These are phyloP conservation scores for Friedmanniomyces endolithicus DNA, from an alignment of 495 filamentous ascomycete genomes.

Conservation along the genomic window DNA sequence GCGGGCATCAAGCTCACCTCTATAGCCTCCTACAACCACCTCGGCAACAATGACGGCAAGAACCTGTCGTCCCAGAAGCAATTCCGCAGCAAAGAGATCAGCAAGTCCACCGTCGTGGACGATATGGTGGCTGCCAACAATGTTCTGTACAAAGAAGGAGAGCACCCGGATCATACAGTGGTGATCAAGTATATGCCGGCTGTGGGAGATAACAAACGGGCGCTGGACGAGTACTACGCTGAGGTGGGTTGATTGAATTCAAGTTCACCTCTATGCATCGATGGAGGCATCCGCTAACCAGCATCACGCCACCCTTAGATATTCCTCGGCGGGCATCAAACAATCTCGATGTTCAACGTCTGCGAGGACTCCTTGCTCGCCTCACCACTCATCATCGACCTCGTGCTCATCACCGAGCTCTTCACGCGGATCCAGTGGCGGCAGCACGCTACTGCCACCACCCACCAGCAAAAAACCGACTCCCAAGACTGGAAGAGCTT, in stretches of 20 bases:
- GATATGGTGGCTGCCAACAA: conserved; percentile 97
- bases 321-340: conserved; percentile 97
- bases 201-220: conserved; percentile 97
- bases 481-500: conserved; percentile 80
- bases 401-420: conserved; percentile 84
- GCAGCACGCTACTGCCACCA: conserved; percentile 32
- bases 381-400: conserved; percentile 95
- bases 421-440: conserved; percentile 97
- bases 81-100: conserved; percentile 99
- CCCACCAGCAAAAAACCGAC: conserved; percentile 5
- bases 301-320: conserved; percentile 47
- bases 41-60: conserved; percentile 98
- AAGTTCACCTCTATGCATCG: too few species aligned
- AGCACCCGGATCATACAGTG: conserved; percentile 37
- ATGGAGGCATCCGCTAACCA: background rate
- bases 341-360: conserved; percentile 95
- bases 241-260: too few species aligned
- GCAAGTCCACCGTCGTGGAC: conserved; percentile 96
- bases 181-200: conserved; percentile 84
- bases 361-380: conserved; percentile 97
- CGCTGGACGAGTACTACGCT: conserved; percentile 95
- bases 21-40: conserved; percentile 98
- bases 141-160: conserved; percentile 72
- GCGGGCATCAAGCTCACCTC: conserved; percentile 98
- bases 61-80: conserved; percentile 95